Evolutionary conservation across 306 rosid species (phyloP), one percentile per base, ranked within the genome.

Genomic region (Myrica gale): DNA sequence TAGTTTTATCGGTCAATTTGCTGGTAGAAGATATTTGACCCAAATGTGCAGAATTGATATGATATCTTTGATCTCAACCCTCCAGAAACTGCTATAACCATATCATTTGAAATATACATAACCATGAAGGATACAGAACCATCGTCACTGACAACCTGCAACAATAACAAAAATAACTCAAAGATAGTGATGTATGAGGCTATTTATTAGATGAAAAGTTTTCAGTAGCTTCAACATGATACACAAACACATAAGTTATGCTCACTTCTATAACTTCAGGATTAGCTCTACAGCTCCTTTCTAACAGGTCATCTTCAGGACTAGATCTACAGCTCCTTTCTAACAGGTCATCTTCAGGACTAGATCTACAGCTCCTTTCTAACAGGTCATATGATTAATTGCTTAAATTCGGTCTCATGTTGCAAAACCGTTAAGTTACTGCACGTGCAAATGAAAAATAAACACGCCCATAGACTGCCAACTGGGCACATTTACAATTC

Each of bases 111-210:
- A 53, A 85, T 86, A 41, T 11, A 42, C 66, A 80, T 13, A 70
- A 55, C 66, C 43, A 65, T 57, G 45, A 74, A 85, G 97, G 98
- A 94, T 94, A 94, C 98, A 78, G 95, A 92, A 58, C 98, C 98
- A 78, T 92, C 98, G 69, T 94, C 96, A 6, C 92, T 82, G 76
- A 92, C 87, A 84, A 94, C 98, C 98, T 94, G 93, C 93, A 87
- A 74, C 65, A 83, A 76, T 81, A 73, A 74, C 73, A 76, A 47
- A 37, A 21, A 72, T 50, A 9, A 72, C 39, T 82, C 75, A 85
- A 13, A 72, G n/a, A 78, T 53, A 47, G 60, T 19, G 26, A 37
- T 32, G 66, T 72, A 57, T 55, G 53, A 53, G 45, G 6, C 45
- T 46, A 76, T 45, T 46, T 61, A 74, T 47, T 48, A 43, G 32